Conservation (phyloP, 306 rosid species). For the Quercus rubra region DNA sequence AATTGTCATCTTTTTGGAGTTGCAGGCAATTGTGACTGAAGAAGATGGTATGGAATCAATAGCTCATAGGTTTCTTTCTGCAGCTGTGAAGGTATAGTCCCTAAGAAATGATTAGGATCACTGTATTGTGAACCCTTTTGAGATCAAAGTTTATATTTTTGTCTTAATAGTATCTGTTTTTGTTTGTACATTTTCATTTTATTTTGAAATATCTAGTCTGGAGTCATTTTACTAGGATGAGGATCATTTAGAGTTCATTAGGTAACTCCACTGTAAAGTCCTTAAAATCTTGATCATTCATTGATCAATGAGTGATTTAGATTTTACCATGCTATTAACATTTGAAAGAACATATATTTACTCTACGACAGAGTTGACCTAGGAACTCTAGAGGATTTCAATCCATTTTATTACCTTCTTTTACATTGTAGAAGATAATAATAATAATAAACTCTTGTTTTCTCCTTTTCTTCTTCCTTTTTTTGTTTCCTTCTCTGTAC, state of each 20-base stretch:
- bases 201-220: not conserved
- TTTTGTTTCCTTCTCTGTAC: too few species aligned
- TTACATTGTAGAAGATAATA: not conserved
- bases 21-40: slow-evolving; percentile 87
- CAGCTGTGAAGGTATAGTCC: slow-evolving; percentile 77
- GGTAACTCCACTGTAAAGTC: too few species aligned
- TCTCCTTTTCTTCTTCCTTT: too few species aligned
- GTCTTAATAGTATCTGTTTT: not conserved
- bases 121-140: not conserved
- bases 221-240: not conserved
- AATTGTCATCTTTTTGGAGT: slow-evolving; percentile 26
- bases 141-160: not conserved
- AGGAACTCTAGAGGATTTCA: too few species aligned
- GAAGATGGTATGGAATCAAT: slow-evolving; percentile 99
- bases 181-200: not conserved
- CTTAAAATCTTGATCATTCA: too few species aligned
- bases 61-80: slow-evolving; percentile 98
- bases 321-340: too few species aligned
- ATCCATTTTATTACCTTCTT: too few species aligned
- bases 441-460: too few species aligned
- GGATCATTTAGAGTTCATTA: too few species aligned
- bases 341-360: too few species aligned
- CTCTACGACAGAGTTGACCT: too few species aligned
- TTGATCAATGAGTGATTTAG: too few species aligned
- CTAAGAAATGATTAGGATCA: not conserved